A percentile compares a stretch with the other conserved stretches of the same genome.
These are phyloP conservation scores for Yarrowia yakushimensis DNA, from an alignment of 805 yeast genomes.

Conservation along the genomic window DNA sequence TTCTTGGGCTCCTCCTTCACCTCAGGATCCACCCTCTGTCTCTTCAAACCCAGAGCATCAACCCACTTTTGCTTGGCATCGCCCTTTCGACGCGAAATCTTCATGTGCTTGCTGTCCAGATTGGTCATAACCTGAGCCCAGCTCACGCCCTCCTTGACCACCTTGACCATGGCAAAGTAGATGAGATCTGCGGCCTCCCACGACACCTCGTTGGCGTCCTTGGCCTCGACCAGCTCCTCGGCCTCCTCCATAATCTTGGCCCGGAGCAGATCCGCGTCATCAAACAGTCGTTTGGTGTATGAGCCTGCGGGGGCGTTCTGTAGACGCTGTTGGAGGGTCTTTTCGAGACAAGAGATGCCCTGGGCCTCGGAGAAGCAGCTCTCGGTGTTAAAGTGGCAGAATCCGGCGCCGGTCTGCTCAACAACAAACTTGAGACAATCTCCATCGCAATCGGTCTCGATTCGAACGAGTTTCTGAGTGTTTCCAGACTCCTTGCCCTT, in stretches of 20 bases:
- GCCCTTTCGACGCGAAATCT: slow-evolving; percentile 90
- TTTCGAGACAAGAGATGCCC: slow-evolving; percentile 69
- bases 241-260: slow-evolving; percentile 94
- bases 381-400: slow-evolving; percentile 80
- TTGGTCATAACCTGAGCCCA: slow-evolving; percentile 79
- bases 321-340: slow-evolving; percentile 59
- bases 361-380: slow-evolving; percentile 74
- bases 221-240: slow-evolving; percentile 89
- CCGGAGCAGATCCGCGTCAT: slow-evolving; percentile 66
- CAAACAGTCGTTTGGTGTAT: slow-evolving; percentile 85
- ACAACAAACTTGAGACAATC: slow-evolving; percentile 88
- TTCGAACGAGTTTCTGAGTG: slow-evolving; percentile 65
- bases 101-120: slow-evolving; percentile 75
- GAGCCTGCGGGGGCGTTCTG: slow-evolving; percentile 82
- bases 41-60: slow-evolving; percentile 32
- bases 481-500: slow-evolving; percentile 98
- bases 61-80: slow-evolving; percentile 87
- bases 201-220: slow-evolving; percentile 61
- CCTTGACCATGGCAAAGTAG: slow-evolving; percentile 61
- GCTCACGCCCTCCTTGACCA: slow-evolving; percentile 70
- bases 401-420: slow-evolving; percentile 79
- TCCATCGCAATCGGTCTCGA: slow-evolving; percentile 85
- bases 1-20: no score
- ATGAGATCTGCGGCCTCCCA: slow-evolving; percentile 98
- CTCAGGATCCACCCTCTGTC: slow-evolving; percentile 26